Evolutionary conservation across 2,329 filamentous ascomycete species (phyloP).

Genomic region (Sporothrix variecibatus): DNA sequence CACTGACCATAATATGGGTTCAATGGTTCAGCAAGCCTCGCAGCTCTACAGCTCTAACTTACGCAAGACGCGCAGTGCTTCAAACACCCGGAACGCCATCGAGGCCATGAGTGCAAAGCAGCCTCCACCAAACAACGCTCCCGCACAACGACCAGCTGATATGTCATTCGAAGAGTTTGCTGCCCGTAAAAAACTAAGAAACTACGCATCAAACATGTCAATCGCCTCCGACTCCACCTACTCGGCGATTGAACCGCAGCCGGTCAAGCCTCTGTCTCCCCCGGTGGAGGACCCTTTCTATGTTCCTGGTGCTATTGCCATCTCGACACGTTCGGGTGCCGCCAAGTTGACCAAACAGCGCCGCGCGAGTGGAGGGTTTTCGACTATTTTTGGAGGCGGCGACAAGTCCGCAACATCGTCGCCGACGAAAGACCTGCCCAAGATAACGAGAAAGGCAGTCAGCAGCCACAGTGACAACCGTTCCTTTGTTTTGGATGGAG

Average conservation of each 20-base stretch:
- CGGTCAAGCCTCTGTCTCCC: constrained; percentile 20
- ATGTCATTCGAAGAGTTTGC: constrained; percentile 27
- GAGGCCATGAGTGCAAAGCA: neutral
- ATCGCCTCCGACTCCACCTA: constrained; percentile 23
- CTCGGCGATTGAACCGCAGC: constrained; percentile 20
- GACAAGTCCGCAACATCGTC: constrained; percentile 15
- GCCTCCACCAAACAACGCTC: neutral
- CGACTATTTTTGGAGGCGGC: constrained; percentile 20
- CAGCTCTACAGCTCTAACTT: neutral
- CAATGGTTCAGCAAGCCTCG: neutral
- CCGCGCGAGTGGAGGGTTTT: constrained; percentile 21
- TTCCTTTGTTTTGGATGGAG: neutral
- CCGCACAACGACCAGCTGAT: constrained; percentile 19
- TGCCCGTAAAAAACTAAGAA: constrained; percentile 22
- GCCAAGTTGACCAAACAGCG: constrained; percentile 26
- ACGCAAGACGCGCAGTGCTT: constrained; percentile 29
- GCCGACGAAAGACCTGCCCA: constrained; percentile 14
- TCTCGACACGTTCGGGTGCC: neutral
- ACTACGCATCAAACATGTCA: constrained; percentile 23
- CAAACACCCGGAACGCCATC: constrained; percentile 1
- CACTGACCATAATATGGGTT: constrained; percentile 15
- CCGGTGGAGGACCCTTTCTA: constrained; percentile 21
- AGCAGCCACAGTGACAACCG: neutral
- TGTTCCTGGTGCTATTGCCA: neutral
- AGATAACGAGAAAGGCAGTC: constrained; percentile 23